Evolutionary conservation across 2,329 filamentous ascomycete species (phyloP).

Genomic region (Pleoardoris graminearum): DNA sequence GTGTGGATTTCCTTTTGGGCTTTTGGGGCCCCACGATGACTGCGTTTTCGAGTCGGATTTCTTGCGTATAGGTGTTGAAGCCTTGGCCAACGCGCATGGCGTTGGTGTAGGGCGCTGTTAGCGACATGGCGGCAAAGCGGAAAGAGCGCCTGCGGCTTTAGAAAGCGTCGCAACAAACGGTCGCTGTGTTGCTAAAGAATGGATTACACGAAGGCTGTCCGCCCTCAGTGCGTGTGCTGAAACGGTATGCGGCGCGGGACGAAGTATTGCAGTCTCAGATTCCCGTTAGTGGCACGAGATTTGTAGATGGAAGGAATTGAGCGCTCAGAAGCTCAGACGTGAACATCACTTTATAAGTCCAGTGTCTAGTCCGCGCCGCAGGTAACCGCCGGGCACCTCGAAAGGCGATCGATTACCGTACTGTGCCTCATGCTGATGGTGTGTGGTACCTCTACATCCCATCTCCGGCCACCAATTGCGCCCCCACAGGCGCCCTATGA

Average conservation of each 20-base stretch:
- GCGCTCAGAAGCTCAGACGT: not conserved
- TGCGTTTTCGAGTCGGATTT: slow-evolving; percentile 45
- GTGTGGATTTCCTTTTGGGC: not conserved
- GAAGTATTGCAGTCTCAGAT: not conserved
- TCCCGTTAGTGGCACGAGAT: not conserved
- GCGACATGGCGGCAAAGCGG: slow-evolving; percentile 25
- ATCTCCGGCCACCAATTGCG: not conserved
- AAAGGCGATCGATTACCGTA: not conserved
- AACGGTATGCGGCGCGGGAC: not conserved
- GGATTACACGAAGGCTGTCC: too few relatives aligned
- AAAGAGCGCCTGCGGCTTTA: not conserved
- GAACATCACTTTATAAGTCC: not conserved
- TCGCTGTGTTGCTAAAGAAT: not conserved
- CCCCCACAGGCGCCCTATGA: not conserved
- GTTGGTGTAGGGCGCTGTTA: slow-evolving; percentile 44
- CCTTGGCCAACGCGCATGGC: slow-evolving; percentile 44
- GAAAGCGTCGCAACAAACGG: not conserved
- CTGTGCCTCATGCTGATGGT: not conserved
- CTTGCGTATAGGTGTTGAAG: slow-evolving; percentile 49
- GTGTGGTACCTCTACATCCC: not conserved
- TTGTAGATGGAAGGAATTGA: too few relatives aligned
- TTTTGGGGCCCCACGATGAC: slow-evolving; percentile 23
- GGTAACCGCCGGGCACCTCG: not conserved
- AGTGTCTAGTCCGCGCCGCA: not conserved
- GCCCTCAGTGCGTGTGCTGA: not conserved